Evolutionary conservation across 1,139 yeast species (phyloP).

Genomic region (Diutina mesorugosa): DNA sequence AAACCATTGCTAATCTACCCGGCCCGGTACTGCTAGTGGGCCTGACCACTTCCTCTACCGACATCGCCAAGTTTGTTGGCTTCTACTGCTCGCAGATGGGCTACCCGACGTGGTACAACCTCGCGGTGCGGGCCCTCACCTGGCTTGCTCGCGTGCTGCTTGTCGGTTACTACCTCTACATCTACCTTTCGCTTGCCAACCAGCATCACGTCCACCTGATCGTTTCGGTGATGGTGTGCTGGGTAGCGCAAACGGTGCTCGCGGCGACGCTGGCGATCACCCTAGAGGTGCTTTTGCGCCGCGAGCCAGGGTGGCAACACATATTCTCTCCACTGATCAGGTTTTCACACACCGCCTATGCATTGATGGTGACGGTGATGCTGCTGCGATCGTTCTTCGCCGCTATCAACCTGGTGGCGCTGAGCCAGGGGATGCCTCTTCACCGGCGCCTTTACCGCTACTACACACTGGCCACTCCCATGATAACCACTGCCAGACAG

Average conservation of each 20-base stretch:
- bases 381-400: neutral
- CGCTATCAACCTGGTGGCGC: neutral
- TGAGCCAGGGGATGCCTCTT: neutral
- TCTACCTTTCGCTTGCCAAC: conserved; percentile 37
- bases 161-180: conserved; percentile 9
- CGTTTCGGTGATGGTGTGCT: conserved; percentile 49
- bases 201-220: conserved; percentile 45
- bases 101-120: neutral
- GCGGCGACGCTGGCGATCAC: conserved; percentile 43
- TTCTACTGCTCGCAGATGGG: neutral
- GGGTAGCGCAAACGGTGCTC: conserved; percentile 35
- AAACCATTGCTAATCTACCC: neutral
- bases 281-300: conserved; percentile 10
- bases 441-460: neutral
- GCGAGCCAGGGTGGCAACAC: conserved; percentile 15
- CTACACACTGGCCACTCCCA: neutral
- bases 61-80: neutral
- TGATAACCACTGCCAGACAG: neutral
- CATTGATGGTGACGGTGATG: conserved; percentile 14
- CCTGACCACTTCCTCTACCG: conserved; percentile 3
- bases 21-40: conserved; percentile 4
- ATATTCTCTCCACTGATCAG: conserved; percentile 19
- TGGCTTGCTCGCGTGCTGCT: neutral
- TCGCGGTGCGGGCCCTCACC: neutral
- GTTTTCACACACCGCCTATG: conserved; percentile 14